Evolutionary conservation across 2,329 filamentous ascomycete genomes (phyloP).

Genomic region (Tolypocladium ovalisporum): DNA sequence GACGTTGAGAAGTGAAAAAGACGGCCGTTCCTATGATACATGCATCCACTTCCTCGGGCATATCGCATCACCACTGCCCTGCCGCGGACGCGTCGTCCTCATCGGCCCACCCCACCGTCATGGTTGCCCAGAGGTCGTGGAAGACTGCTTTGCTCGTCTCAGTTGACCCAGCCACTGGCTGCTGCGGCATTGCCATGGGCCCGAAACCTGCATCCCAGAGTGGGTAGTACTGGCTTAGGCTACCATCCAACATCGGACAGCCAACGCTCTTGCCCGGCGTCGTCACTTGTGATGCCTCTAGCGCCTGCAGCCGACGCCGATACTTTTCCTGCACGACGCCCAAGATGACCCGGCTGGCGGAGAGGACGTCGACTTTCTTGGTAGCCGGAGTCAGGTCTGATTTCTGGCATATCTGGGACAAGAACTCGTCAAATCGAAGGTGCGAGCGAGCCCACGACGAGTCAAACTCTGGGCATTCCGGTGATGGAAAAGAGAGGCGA

Average conservation of each 20-base stretch:
- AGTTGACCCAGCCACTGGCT: background rate
- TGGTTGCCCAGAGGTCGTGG: slow-evolving; percentile 36
- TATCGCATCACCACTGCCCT: background rate
- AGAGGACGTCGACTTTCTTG: slow-evolving; percentile 28
- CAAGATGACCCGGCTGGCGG: slow-evolving; percentile 35
- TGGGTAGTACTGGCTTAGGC: slow-evolving; percentile 32
- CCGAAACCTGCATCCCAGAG: slow-evolving; percentile 30
- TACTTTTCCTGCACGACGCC: slow-evolving; percentile 35
- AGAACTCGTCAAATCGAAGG: slow-evolving; percentile 27
- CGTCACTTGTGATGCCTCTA: slow-evolving; percentile 13
- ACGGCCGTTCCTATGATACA: background rate
- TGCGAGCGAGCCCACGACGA: slow-evolving; percentile 25
- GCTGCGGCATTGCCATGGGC: slow-evolving; percentile 5
- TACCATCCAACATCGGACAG: slow-evolving; percentile 43
- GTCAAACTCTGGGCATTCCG: slow-evolving; percentile 23
- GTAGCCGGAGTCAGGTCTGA: slow-evolving; percentile 11
- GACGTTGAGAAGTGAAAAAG: background rate
- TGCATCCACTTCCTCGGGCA: background rate
- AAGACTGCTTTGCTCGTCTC: slow-evolving; percentile 16
- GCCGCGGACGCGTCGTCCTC: background rate
- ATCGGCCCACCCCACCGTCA: slow-evolving; percentile 33
- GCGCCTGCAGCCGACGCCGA: slow-evolving; percentile 24
- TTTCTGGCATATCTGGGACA: slow-evolving; percentile 22
- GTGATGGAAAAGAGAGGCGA: slow-evolving; percentile 34
- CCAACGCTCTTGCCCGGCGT: slow-evolving; percentile 11